A percentile compares a stretch with the other conserved stretches of the same genome.
Conservation (phyloP, 2,329 filamentous ascomycete species). For the Diaporthe capsici region DNA sequence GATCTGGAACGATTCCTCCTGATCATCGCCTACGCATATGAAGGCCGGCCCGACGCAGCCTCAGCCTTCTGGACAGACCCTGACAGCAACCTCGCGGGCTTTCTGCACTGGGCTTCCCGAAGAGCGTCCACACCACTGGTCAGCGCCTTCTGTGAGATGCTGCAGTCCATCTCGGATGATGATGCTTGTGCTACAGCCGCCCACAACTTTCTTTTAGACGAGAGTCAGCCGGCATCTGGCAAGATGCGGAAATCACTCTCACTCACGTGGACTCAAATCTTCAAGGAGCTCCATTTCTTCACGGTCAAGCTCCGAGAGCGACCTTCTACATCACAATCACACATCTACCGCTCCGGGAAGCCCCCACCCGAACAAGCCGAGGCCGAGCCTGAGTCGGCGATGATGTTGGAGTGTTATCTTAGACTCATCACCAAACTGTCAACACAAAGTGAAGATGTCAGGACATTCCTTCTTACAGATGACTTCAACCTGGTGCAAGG, state of each 20-base stretch:
- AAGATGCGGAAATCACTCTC: constrained; percentile 88
- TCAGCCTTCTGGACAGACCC: constrained; percentile 92
- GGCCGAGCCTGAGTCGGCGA: constrained; percentile 89
- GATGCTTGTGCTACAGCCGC: constrained; percentile 86
- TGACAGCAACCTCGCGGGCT: constrained; percentile 93
- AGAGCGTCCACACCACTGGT: constrained; percentile 96
- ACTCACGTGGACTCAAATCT: constrained; percentile 93
- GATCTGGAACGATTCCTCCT: constrained; percentile 92
- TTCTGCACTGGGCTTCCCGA: constrained; percentile 96
- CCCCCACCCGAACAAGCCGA: constrained; percentile 78
- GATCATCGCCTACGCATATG: constrained; percentile 92
- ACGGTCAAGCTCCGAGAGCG: constrained; percentile 83
- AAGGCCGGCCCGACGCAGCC: constrained; percentile 86
- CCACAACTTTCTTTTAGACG: constrained; percentile 91
- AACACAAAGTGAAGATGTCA: constrained; percentile 78
- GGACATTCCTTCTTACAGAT: constrained; percentile 77
- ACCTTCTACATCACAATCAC: constrained; percentile 67
- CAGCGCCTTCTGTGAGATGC: constrained; percentile 96
- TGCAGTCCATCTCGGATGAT: constrained; percentile 88
- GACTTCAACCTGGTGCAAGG: constrained; percentile 78
- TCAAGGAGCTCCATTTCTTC: constrained; percentile 90
- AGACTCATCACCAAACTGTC: constrained; percentile 88
- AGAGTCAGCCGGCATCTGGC: constrained; percentile 79
- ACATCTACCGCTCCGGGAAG: constrained; percentile 71
- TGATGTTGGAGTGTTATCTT: constrained; percentile 96